phyloP scores from a whole-genome alignment of 495 filamentous ascomycete species.

The Polyplosphaeria fusca region DNA sequence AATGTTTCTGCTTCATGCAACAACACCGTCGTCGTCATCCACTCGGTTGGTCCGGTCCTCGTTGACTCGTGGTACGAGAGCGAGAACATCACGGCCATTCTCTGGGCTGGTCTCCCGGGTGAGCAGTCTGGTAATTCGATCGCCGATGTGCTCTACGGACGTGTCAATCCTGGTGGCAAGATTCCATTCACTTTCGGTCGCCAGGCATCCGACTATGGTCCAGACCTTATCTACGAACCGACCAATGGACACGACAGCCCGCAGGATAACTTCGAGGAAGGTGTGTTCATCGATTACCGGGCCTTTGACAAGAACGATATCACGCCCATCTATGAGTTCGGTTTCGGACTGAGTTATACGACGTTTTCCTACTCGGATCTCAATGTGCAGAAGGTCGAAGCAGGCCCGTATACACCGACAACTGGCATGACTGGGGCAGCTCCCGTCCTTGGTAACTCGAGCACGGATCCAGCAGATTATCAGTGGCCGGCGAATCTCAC shows the following conservation, averaged over 20 bases:
- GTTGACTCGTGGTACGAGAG: constrained; percentile 73
- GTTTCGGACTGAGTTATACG: constrained; percentile 86
- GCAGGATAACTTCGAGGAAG: constrained; percentile 80
- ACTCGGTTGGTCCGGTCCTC: constrained; percentile 77
- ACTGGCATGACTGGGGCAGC: constrained; percentile 65
- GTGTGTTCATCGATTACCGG: constrained; percentile 92
- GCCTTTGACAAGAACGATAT: constrained; percentile 73
- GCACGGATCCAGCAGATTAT: constrained; percentile 63
- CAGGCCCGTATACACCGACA: constrained; percentile 61
- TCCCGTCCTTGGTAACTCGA: constrained; percentile 65
- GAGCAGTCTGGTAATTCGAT: constrained; percentile 91
- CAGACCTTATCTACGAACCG: constrained; percentile 67
- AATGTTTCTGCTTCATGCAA: constrained; percentile 72
- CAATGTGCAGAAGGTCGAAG: constrained; percentile 53
- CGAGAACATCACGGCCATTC: constrained; percentile 89
- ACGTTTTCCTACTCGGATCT: constrained; percentile 79
- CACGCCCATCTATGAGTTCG: constrained; percentile 85
- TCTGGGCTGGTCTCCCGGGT: constrained; percentile 89
- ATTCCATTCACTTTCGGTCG: constrained; percentile 85
- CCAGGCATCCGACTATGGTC: constrained; percentile 68
- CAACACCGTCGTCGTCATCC: constrained; percentile 92
- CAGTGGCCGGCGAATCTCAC: constrained; percentile 66
- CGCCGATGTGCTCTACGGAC: constrained; percentile 86
- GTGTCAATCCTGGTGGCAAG: constrained; percentile 80
- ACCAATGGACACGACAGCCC: constrained; percentile 69